Conservation (phyloP, 768 basidiomycete species). For the Kwoniella dejecticola region DNA sequence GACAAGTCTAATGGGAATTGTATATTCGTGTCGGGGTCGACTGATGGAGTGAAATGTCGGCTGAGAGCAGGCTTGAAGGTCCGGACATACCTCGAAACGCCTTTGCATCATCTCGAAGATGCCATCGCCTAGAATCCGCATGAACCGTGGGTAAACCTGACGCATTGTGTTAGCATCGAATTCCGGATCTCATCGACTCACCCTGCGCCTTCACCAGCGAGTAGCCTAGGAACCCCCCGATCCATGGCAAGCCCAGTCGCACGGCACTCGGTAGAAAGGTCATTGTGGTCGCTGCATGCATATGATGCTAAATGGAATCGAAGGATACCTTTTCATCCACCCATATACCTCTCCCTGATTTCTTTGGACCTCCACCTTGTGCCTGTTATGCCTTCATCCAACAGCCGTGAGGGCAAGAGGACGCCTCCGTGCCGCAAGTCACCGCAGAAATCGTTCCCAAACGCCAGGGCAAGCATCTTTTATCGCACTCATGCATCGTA, state of each 20-base stretch:
- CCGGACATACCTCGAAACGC: slow-evolving; percentile 9
- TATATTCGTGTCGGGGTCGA: slow-evolving; percentile 55
- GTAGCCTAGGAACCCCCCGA: slow-evolving; percentile 1
- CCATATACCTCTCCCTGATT: too few species aligned
- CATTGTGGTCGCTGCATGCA: too few species aligned
- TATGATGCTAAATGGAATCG: too few species aligned
- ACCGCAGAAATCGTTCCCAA: too few species aligned
- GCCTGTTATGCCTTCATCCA: too few species aligned
- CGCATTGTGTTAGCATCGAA: too few species aligned
- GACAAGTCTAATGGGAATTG: slow-evolving; percentile 47
- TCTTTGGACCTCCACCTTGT: too few species aligned
- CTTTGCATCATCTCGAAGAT: slow-evolving; percentile 22
- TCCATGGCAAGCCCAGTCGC: not conserved
- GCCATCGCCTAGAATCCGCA: slow-evolving; percentile 8
- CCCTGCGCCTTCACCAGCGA: not conserved
- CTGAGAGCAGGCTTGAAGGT: not conserved
- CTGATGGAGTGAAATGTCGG: slow-evolving; percentile 8
- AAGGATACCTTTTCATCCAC: too few species aligned
- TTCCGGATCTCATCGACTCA: not conserved
- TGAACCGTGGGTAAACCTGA: not conserved
- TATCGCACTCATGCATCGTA: too few species aligned
- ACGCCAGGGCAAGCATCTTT: too few species aligned
- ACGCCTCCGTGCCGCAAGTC: too few species aligned
- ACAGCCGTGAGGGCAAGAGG: too few species aligned
- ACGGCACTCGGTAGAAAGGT: not conserved